Percentiles rank a stretch among this genome's conserved stretches.
These are phyloP conservation scores for Kodamaea alishanica DNA, from an alignment of 1,139 yeast genomes.

Conservation along the genomic window DNA sequence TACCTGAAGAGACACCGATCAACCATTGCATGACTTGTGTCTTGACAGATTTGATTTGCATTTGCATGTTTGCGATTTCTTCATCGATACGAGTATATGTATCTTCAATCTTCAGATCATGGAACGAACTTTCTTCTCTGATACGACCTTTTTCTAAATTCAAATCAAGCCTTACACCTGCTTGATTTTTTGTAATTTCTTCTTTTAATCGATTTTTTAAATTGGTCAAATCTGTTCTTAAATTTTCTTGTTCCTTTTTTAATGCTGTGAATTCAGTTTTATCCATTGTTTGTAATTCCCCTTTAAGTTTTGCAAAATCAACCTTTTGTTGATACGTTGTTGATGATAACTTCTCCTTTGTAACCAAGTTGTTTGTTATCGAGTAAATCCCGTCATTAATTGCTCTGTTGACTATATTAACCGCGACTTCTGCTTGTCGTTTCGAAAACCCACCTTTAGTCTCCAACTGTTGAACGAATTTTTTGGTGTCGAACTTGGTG, in stretches of 20 bases:
- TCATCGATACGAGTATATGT: constrained; percentile 94
- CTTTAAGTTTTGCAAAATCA: constrained; percentile 89
- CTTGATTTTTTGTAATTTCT: constrained; percentile 86
- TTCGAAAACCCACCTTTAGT: constrained; percentile 66
- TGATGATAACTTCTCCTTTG: constrained; percentile 76
- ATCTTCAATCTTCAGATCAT: constrained; percentile 90
- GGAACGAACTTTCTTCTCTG: constrained; percentile 87
- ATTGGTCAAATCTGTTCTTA: constrained; percentile 82
- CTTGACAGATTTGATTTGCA: constrained; percentile 90
- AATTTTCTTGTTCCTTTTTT: constrained; percentile 82
- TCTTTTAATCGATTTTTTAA: constrained; percentile 81
- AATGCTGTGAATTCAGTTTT: constrained; percentile 78
- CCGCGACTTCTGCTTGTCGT: constrained; percentile 79
- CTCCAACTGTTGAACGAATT: constrained; percentile 65
- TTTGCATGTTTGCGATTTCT: constrained; percentile 89
- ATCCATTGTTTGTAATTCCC: constrained; percentile 86
- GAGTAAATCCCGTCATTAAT: constrained; percentile 78
- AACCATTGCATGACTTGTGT: constrained; percentile 98
- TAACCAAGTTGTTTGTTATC: constrained; percentile 71
- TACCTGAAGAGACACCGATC: constrained; percentile 97
- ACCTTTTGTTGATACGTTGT: constrained; percentile 94
- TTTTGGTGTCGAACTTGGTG: constrained; percentile 73
- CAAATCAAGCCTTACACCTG: constrained; percentile 84
- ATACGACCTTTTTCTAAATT: constrained; percentile 93
- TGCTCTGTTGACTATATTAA: constrained; percentile 69